Evolutionary conservation across 305 asterid genomes (phyloP).

Genomic region (Solanum hybrid): DNA sequence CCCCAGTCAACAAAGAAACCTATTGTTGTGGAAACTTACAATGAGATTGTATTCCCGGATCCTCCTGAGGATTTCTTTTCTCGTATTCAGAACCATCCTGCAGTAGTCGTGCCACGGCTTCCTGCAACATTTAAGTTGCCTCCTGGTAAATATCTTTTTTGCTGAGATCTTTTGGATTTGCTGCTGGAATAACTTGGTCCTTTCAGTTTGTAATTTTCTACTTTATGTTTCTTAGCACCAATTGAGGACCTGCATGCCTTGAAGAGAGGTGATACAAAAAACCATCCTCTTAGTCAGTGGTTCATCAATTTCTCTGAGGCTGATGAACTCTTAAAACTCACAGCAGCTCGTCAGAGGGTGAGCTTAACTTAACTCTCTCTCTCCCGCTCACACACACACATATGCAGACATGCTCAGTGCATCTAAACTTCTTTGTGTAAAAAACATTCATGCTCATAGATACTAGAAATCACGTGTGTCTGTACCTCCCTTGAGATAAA

Average conservation of each 20-base stretch:
- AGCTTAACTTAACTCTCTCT: not conserved
- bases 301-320: constrained; percentile 75
- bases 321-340: constrained; percentile 67
- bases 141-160: constrained; percentile 23
- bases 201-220: constrained; percentile 14
- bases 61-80: constrained; percentile 56
- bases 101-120: constrained; percentile 56
- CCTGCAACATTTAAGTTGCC: constrained; percentile 35
- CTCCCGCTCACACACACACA: not conserved
- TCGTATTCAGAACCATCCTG: constrained; percentile 68
- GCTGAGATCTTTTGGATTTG: constrained; percentile 1
- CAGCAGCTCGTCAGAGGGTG: constrained; percentile 79
- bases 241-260: constrained; percentile 35
- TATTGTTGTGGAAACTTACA: constrained; percentile 57
- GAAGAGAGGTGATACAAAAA: constrained; percentile 52
- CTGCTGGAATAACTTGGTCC: not conserved
- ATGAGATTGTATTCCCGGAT: constrained; percentile 73
- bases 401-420: not conserved
- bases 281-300: constrained; percentile 55
- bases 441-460: not conserved
- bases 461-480: not conserved
- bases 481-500: not conserved
- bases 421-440: not conserved
- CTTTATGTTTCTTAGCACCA: constrained; percentile 22
- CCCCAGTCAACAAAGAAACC: constrained; percentile 67